phyloP scores from a whole-genome alignment of 495 filamentous ascomycete genomes.

The Lasiosphaeriaceae sp. region DNA sequence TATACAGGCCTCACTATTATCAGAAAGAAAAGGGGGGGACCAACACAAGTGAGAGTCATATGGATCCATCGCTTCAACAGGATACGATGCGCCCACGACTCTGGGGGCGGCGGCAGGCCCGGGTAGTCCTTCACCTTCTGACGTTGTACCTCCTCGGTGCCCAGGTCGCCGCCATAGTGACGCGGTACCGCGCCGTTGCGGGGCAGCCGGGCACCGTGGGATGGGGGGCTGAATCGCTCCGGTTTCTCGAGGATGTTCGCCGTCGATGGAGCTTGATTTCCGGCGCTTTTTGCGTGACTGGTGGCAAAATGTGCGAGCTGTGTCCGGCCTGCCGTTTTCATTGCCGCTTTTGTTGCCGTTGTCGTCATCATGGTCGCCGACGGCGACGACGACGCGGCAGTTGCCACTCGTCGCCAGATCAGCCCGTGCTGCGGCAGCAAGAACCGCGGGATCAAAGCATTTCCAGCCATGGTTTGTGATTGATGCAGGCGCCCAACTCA shows the following conservation, averaged over 20 bases:
- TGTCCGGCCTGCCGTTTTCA: neutral
- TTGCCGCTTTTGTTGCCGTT: neutral
- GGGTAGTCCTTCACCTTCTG: slow-evolving; percentile 70
- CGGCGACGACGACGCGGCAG: neutral
- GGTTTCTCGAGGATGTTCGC: slow-evolving; percentile 68
- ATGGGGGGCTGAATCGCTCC: slow-evolving; percentile 78
- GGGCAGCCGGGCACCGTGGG: slow-evolving; percentile 64
- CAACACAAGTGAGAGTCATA: slow-evolving; percentile 72
- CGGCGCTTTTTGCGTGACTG: neutral
- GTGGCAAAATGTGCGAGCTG: neutral
- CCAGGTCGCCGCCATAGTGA: slow-evolving; percentile 67
- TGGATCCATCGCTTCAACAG: slow-evolving; percentile 69
- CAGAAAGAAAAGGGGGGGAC: slow-evolving; percentile 14
- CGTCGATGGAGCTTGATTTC: slow-evolving; percentile 11
- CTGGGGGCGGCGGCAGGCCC: slow-evolving; percentile 71
- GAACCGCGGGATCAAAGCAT: slow-evolving; percentile 48
- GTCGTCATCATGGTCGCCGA: no score
- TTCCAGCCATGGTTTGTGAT: slow-evolving; percentile 30
- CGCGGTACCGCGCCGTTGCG: slow-evolving; percentile 32
- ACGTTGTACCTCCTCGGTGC: slow-evolving; percentile 53
- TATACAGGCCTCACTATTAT: no score
- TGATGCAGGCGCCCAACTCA: no score
- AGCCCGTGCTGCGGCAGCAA: slow-evolving; percentile 47
- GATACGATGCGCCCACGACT: slow-evolving; percentile 72
- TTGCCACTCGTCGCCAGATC: slow-evolving; percentile 38